Evolutionary conservation across 2,329 filamentous ascomycete species (phyloP), one percentile per base, ranked within the genome.

Genomic region (Pyrenophora tritici-repentis): DNA sequence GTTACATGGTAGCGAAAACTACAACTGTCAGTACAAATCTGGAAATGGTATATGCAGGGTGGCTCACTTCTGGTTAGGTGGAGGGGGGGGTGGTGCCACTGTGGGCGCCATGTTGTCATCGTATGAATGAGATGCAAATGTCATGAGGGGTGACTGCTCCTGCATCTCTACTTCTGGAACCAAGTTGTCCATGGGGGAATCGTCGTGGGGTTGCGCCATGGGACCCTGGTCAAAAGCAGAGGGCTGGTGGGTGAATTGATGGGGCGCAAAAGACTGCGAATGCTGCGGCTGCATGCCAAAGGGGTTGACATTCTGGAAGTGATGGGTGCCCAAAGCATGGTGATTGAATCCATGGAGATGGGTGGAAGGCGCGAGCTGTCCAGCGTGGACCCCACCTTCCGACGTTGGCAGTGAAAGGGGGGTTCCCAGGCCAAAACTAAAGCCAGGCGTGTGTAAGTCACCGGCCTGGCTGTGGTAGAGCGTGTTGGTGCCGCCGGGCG

Each of bases 1-100:
- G 90, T 94, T 42, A 90, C 88, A 70, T 94, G 89, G 69, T 90
- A 97, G 34, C 94, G 90, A 69, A 97, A 97, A 56, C 84, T 86
- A 58, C 14, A 7, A 9, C 7, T n/a, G 55, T 73, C 52, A 74
- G 68, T 50, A 35, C 12, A 13, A 20, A 43, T 9, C 13, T 17
- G 16, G n/a, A 50, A 44, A 34, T 16, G 32, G 36, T 2, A 24
- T 20, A 35, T 17, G 31, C 13, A 36, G 17, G 42, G 26, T 14
- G 13, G 73, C 77, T 64, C 65, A 80, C 79, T 79, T 80, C 58
- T 82, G 78, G 32, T 67, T 73, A 7, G 73, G 70, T 18, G 74
- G 69, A 18, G 51, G 55, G n/a, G 56, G 56, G 10, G 54, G 48
- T 50, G 54, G 48, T 50, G 76, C 58, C 10, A 71, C 55, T 39